Conservation (phyloP, 1,139 yeast species). For the Yamadazyma songkhlaensis region DNA sequence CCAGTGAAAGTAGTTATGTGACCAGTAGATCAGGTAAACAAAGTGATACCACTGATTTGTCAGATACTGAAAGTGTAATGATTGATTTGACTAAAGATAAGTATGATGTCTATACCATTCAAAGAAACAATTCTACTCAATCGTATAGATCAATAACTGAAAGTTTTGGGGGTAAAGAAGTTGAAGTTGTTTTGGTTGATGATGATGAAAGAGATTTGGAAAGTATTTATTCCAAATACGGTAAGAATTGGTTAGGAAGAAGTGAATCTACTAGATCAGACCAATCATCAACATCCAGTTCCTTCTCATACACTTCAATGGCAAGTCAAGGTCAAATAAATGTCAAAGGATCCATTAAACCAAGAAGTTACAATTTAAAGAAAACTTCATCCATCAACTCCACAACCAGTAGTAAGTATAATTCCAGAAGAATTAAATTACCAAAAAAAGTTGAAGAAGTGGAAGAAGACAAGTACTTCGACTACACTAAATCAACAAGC, state of each 20-base stretch:
- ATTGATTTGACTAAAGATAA: constrained; percentile 45
- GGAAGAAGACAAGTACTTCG: constrained; percentile 21
- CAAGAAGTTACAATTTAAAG: not conserved
- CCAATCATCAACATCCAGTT: constrained; percentile 15
- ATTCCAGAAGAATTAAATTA: constrained; percentile 19
- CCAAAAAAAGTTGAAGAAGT: constrained; percentile 10
- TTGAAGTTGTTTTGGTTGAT: constrained; percentile 47
- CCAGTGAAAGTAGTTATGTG: constrained; percentile 26
- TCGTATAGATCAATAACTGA: constrained; percentile 43
- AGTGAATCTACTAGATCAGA: constrained; percentile 18
- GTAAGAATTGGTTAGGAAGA: constrained; percentile 29
- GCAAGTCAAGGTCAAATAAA: constrained; percentile 18
- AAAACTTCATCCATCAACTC: constrained; percentile 8
- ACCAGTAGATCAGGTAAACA: constrained; percentile 27
- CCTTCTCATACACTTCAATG: constrained; percentile 15
- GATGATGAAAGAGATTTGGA: constrained; percentile 29
- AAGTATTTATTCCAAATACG: constrained; percentile 46
- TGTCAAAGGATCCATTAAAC: constrained; percentile 9
- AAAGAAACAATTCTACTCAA: constrained; percentile 31
- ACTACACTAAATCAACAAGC: constrained; percentile 22
- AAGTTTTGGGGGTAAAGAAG: constrained; percentile 38
- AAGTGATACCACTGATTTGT: constrained; percentile 17
- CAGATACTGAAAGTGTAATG: constrained; percentile 38
- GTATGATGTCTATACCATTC: constrained; percentile 35
- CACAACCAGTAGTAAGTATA: constrained; percentile 15